These are phyloP conservation scores for Cronartium quercuum DNA, from an alignment of 1,284 basidiomycete species.

Conservation along the genomic window DNA sequence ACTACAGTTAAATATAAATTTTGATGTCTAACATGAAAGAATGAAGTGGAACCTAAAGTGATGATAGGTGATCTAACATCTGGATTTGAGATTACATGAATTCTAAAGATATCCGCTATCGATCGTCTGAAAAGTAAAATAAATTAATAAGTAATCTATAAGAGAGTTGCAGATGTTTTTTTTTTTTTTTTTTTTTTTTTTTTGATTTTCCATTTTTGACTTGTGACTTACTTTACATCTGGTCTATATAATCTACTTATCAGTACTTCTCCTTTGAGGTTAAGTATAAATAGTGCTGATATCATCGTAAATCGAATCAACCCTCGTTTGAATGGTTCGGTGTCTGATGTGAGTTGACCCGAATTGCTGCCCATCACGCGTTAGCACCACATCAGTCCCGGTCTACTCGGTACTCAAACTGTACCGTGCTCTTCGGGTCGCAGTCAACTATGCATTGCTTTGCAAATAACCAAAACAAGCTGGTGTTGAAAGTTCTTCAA, in stretches of 20 bases:
- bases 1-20: conserved; percentile 92
- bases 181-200: no score
- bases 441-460: no score
- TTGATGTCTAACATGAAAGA: conserved; percentile 92
- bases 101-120: conserved; percentile 94
- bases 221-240: conserved; percentile 72
- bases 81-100: conserved; percentile 95
- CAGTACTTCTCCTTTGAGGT: conserved; percentile 62
- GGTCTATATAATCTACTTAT: conserved; percentile 87
- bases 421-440: no score
- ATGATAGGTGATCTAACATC: conserved; percentile 95
- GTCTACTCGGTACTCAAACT: no score
- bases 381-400: no score
- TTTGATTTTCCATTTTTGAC: conserved; percentile 6
- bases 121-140: conserved; percentile 62
- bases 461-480: no score
- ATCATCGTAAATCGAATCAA: conserved; percentile 34
- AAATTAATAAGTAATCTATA: neutral
- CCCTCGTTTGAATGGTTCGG: no score
- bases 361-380: no score
- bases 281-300: conserved; percentile 41
- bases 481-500: no score
- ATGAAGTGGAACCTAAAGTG: conserved; percentile 91
- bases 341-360: no score
- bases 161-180: conserved; percentile 11